A percentile compares a stretch with the other conserved stretches of the same genome.
phyloP scores from a whole-genome alignment of 1,284 basidiomycete genomes.

The Thecaphora thlaspeos region DNA sequence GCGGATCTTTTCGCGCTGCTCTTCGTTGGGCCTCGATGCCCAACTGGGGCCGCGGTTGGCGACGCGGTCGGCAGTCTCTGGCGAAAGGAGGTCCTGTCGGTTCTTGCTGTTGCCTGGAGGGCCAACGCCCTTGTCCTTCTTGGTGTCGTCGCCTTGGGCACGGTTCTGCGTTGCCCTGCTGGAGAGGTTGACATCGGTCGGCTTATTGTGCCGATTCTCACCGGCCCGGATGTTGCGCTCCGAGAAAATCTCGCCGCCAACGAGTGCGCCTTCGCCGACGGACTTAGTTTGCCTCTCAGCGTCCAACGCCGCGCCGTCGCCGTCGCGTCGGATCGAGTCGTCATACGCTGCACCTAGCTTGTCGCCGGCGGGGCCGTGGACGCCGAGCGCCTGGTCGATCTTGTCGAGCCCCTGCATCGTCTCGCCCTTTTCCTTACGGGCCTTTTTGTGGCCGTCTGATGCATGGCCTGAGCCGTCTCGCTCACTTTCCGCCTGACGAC shows the following conservation, averaged over 20 bases:
- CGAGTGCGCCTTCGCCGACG: conserved; percentile 14
- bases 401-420: conserved; percentile 1
- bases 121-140: conserved; percentile 1
- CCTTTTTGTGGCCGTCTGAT: neutral
- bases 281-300: conserved; percentile 18
- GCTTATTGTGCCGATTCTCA: neutral
- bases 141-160: neutral
- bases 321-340: conserved; percentile 25
- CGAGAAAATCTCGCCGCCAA: conserved; percentile 21
- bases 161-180: too few relatives aligned
- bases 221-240: conserved; percentile 11
- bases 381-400: conserved; percentile 33
- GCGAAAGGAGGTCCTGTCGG: conserved; percentile 4
- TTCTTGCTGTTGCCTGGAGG: conserved; percentile 2
- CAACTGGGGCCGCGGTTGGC: conserved; percentile 41
- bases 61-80: conserved; percentile 1
- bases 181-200: neutral
- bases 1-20: conserved; percentile 41
- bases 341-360: conserved; percentile 25
- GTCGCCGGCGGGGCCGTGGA: conserved; percentile 22
- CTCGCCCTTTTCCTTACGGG: neutral
- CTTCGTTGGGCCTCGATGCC: conserved; percentile 42
- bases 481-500: neutral
- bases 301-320: conserved; percentile 25
- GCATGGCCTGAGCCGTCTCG: neutral